These are phyloP conservation scores for Globisporangium cylindrosporum DNA, from an alignment of 352 stramenopile species.

Conservation along the genomic window DNA sequence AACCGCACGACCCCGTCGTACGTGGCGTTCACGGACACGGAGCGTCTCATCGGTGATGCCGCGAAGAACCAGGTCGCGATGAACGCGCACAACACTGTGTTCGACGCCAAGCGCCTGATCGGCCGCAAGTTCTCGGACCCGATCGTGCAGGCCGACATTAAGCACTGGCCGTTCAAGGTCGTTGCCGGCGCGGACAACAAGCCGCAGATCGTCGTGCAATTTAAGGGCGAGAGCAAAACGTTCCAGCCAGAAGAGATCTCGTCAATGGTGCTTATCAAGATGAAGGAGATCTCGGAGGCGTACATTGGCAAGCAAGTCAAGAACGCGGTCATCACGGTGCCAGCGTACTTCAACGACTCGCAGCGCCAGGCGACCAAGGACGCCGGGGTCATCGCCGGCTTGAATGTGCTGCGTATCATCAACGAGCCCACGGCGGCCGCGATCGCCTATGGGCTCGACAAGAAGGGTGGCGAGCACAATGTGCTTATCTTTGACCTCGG, in stretches of 20 bases:
- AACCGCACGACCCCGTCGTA: slow-evolving; percentile 96
- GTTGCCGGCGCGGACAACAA: slow-evolving; percentile 19
- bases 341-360: slow-evolving; percentile 95
- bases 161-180: background rate
- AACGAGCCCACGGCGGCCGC: slow-evolving; percentile 95
- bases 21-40: slow-evolving; percentile 39
- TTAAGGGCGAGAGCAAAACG: slow-evolving; percentile 64
- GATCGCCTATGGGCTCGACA: slow-evolving; percentile 95
- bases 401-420: slow-evolving; percentile 95
- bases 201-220: slow-evolving; percentile 70
- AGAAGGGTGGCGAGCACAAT: slow-evolving; percentile 91
- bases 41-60: background rate
- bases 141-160: background rate
- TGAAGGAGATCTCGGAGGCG: slow-evolving; percentile 58
- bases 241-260: slow-evolving; percentile 83
- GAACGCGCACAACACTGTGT: background rate
- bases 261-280: slow-evolving; percentile 74
- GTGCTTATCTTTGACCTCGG: slow-evolving; percentile 78
- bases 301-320: slow-evolving; percentile 63
- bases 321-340: slow-evolving; percentile 92
- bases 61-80: background rate
- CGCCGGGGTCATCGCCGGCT: slow-evolving; percentile 85
- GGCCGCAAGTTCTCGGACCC: background rate
- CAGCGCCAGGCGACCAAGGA: slow-evolving; percentile 95
- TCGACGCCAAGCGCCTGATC: background rate